Evolutionary conservation across 352 stramenopile genomes (phyloP).

Genomic region (Globisporangium carolinianum): DNA sequence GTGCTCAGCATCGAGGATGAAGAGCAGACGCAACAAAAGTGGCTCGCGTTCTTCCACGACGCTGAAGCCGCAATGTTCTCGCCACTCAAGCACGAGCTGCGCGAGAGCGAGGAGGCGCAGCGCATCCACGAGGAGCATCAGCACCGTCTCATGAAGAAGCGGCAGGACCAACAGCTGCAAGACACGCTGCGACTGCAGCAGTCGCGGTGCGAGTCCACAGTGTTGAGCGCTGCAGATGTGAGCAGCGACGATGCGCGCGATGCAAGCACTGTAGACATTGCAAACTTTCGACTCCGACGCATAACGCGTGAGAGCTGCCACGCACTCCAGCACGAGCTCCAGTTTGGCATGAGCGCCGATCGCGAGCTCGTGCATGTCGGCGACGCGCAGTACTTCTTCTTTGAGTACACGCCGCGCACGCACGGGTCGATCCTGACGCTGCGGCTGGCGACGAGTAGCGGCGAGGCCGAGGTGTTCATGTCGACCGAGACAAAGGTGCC

Average conservation of each 20-base stretch:
- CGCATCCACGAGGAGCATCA: conserved; percentile 40
- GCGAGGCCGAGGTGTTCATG: conserved; percentile 60
- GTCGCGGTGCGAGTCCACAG: conserved; percentile 14
- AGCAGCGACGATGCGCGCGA: background rate
- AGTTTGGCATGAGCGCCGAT: conserved; percentile 32
- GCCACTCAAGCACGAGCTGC: conserved; percentile 32
- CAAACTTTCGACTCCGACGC: conserved; percentile 39
- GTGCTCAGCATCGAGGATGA: conserved; percentile 42
- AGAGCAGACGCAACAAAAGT: conserved; percentile 43
- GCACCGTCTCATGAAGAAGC: conserved; percentile 48
- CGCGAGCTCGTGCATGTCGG: conserved; percentile 18
- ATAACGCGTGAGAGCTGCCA: conserved; percentile 47
- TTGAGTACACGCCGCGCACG: conserved; percentile 29
- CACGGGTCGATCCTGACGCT: conserved; percentile 53
- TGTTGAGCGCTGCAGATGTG: background rate
- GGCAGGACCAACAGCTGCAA: conserved; percentile 45
- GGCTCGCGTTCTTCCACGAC: conserved; percentile 46
- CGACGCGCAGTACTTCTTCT: conserved; percentile 46
- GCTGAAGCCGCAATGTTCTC: conserved; percentile 54
- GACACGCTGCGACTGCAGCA: conserved; percentile 36
- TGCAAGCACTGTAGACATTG: background rate
- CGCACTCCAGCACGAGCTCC: conserved; percentile 41
- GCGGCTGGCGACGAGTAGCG: conserved; percentile 33
- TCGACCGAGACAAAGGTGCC: conserved; percentile 62
- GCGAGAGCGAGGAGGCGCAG: conserved; percentile 36